These are phyloP conservation scores for Scytalidium sp. DNA, from an alignment of 2,329 filamentous ascomycete species.

Conservation along the genomic window DNA sequence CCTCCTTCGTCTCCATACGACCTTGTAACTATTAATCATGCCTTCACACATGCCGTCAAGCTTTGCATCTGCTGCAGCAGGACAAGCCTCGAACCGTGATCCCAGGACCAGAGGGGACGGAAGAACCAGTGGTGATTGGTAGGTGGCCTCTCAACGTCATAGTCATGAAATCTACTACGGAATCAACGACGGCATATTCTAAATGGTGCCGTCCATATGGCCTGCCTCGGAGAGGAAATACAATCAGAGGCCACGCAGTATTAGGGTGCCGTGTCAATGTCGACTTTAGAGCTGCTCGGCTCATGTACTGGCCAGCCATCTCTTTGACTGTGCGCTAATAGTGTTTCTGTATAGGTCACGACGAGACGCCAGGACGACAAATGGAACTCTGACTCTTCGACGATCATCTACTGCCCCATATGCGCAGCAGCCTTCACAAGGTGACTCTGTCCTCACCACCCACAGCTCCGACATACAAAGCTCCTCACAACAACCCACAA, in stretches of 20 bases:
- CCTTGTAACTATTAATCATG: constrained; percentile 40
- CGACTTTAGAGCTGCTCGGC: not conserved
- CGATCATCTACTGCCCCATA: constrained; percentile 58
- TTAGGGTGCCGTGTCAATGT: no score
- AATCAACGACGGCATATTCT: not conserved
- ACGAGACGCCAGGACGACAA: constrained; percentile 54
- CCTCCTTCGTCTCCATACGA: constrained; percentile 1
- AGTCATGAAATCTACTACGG: constrained; percentile 6
- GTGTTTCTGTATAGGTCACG: constrained; percentile 45
- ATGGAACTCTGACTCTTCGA: constrained; percentile 63
- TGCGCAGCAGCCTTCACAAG: constrained; percentile 29
- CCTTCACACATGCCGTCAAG: constrained; percentile 76
- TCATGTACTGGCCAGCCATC: not conserved
- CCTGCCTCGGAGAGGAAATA: not conserved
- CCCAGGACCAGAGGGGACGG: constrained; percentile 56
- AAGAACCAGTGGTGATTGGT: constrained; percentile 70
- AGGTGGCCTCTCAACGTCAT: constrained; percentile 35
- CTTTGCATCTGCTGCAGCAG: constrained; percentile 80
- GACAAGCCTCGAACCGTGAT: constrained; percentile 64
- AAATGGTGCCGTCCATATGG: not conserved
- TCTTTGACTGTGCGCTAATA: not conserved
- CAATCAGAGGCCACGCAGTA: no score
- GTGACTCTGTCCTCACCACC: constrained; percentile 15
- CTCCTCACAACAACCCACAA: constrained; percentile 25
- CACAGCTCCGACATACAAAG: constrained; percentile 16